Conservation (phyloP, 129 eudicot species). For the Scalesia atractyloides region DNA sequence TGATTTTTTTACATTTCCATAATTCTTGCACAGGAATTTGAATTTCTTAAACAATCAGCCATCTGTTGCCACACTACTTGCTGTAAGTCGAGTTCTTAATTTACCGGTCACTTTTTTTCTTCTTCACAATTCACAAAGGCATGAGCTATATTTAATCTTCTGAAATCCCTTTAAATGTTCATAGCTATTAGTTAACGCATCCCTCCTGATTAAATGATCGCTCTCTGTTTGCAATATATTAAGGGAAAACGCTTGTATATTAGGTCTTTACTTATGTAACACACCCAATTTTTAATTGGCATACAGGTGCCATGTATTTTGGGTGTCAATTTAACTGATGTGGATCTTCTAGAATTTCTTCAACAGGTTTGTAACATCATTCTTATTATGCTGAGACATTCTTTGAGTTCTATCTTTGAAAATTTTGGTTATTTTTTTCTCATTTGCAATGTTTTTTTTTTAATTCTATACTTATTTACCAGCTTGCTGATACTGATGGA, state of each 20-base stretch:
- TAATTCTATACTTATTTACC: constrained; percentile 19
- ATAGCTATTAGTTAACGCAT: background rate
- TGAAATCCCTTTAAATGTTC: background rate
- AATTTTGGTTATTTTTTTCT: constrained; percentile 4
- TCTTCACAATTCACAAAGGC: background rate
- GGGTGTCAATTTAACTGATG: constrained; percentile 83
- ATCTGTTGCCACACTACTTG: constrained; percentile 62
- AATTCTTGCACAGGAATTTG: constrained; percentile 59
- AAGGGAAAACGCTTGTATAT: constrained; percentile 4
- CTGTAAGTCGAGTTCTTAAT: constrained; percentile 47
- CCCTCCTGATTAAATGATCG: background rate
- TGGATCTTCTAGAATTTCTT: constrained; percentile 81
- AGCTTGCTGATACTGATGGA: constrained; percentile 99
- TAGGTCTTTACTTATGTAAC: background rate
- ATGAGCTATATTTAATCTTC: background rate
- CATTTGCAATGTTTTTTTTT: background rate
- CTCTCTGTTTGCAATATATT: constrained; percentile 9
- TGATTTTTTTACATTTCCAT: constrained; percentile 10
- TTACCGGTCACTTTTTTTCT: constrained; percentile 1
- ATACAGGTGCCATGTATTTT: constrained; percentile 91
- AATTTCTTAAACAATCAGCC: constrained; percentile 73
- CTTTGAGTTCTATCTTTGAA: background rate
- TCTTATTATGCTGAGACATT: constrained; percentile 8
- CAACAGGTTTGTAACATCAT: constrained; percentile 58
- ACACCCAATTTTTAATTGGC: constrained; percentile 15